Conservation (phyloP, 1,284 basidiomycete genomes). For the Melanopsichium pennsylvanicum region DNA sequence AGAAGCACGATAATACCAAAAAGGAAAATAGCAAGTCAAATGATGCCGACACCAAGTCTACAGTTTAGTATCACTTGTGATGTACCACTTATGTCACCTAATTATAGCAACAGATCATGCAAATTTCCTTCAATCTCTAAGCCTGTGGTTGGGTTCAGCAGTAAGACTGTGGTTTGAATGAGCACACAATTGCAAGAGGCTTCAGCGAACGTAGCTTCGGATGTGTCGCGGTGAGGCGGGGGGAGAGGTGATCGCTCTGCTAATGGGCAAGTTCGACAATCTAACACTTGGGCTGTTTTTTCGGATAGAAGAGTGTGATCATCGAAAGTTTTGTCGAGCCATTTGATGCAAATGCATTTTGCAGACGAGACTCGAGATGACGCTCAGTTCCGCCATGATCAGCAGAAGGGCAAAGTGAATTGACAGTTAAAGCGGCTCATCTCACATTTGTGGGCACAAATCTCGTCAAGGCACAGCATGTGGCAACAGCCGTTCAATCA, state of each 20-base stretch:
- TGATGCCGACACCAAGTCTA: slow-evolving; percentile 10
- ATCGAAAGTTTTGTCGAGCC: neutral
- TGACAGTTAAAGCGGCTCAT: no score
- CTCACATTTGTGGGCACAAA: no score
- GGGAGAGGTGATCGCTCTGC: neutral
- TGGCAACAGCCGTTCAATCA: no score
- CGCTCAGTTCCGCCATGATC: no score
- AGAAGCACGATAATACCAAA: neutral
- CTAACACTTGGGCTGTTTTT: neutral
- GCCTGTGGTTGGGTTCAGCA: neutral
- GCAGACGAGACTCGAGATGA: no score
- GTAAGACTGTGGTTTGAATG: neutral
- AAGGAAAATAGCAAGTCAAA: slow-evolving; percentile 4
- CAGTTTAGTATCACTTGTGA: neutral
- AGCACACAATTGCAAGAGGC: neutral
- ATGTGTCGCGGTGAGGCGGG: neutral
- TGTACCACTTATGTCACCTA: no score
- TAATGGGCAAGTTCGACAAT: neutral
- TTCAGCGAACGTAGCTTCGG: neutral
- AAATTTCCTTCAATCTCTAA: neutral
- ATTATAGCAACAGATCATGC: slow-evolving; percentile 17
- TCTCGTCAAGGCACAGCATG: no score
- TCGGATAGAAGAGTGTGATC: neutral
- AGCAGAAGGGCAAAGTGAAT: no score
- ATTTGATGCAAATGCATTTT: no score